Evolutionary conservation across 495 filamentous ascomycete genomes (phyloP).

Genomic region (Gamarada debralockiae): DNA sequence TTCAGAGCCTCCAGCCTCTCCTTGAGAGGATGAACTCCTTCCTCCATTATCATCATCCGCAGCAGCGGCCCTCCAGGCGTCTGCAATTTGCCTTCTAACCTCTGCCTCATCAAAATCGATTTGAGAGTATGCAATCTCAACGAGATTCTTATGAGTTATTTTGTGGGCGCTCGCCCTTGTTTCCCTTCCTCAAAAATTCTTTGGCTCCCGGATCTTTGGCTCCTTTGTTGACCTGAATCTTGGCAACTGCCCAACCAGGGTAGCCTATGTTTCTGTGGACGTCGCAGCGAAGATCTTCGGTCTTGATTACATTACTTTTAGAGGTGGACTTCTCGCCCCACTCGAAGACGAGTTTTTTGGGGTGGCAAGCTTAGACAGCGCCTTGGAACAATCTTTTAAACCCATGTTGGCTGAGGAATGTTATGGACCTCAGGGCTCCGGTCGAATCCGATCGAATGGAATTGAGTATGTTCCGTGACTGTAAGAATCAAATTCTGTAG

Average conservation of each 20-base stretch:
- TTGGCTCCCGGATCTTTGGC: constrained; percentile 1
- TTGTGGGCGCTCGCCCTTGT: neutral
- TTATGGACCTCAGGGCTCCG: no score
- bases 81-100: neutral
- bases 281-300: neutral
- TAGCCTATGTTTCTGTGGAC: neutral
- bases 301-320: constrained; percentile 5
- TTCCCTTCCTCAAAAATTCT: neutral
- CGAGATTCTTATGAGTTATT: constrained; percentile 3
- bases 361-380: constrained; percentile 3
- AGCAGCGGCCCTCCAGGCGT: neutral
- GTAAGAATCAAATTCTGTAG: no score
- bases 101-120: constrained; percentile 1
- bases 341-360: constrained; percentile 1
- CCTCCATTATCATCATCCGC: no score
- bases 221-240: constrained; percentile 1
- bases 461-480: no score
- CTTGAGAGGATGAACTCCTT: no score
- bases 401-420: neutral
- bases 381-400: constrained; percentile 1
- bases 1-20: no score
- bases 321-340: neutral
- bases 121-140: neutral
- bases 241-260: neutral
- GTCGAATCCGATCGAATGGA: no score